Conservation (phyloP, 2,329 filamentous ascomycete genomes). For the Pseudocercospora fuligena region DNA sequence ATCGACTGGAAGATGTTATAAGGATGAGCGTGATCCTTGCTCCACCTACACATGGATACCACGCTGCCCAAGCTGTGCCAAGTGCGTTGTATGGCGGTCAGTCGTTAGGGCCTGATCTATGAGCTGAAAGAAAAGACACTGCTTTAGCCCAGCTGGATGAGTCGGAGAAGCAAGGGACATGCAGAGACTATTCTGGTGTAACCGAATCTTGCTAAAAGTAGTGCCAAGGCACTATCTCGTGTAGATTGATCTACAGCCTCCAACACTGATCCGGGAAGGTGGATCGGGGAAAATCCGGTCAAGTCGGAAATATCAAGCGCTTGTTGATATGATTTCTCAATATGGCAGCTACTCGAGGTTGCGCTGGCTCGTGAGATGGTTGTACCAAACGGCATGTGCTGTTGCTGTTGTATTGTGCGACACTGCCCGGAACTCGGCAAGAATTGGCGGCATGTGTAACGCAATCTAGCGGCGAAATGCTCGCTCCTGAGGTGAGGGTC, state of each 20-base stretch:
- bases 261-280: not conserved
- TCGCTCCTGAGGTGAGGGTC: too few relatives aligned
- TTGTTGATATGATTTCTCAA: not conserved
- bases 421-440: too few relatives aligned
- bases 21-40: not conserved
- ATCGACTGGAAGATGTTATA: not conserved
- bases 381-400: too few relatives aligned
- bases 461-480: too few relatives aligned
- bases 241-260: not conserved
- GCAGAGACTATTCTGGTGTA: not conserved
- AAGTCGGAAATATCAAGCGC: not conserved
- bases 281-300: not conserved
- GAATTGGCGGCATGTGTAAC: too few relatives aligned
- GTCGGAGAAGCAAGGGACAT: not conserved
- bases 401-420: too few relatives aligned
- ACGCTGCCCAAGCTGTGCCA: not conserved
- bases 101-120: not conserved
- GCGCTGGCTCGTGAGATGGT: too few relatives aligned
- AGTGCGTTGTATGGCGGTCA: not conserved
- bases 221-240: conserved; percentile 3
- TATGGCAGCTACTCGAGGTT: too few relatives aligned
- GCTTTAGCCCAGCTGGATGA: not conserved
- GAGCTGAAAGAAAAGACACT: not conserved
- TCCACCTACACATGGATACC: not conserved
- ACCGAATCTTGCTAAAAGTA: not conserved